Conservation (phyloP, 805 yeast species). For the Wickerhamiella kazuoi region DNA sequence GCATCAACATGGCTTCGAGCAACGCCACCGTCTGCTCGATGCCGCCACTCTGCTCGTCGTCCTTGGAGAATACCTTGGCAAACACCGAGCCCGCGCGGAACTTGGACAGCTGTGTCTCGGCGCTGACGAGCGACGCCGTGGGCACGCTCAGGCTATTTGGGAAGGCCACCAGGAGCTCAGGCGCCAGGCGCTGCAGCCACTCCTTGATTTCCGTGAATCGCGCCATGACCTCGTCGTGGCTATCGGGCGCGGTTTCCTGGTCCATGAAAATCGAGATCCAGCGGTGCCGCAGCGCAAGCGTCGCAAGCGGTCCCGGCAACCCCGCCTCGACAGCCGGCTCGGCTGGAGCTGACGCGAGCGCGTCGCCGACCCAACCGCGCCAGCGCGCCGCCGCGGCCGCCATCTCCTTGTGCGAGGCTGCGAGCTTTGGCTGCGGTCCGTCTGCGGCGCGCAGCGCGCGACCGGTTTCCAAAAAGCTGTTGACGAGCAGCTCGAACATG, state of each 20-base stretch:
- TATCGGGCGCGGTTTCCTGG: constrained; percentile 25
- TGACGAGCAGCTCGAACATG: constrained; percentile 13
- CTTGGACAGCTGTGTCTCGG: constrained; percentile 50
- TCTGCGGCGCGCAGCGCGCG: constrained; percentile 1
- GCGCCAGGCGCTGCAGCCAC: constrained; percentile 4
- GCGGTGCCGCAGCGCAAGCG: constrained; percentile 20
- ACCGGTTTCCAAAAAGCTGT: constrained; percentile 7
- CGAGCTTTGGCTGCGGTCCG: neutral
- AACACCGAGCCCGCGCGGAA: constrained; percentile 52
- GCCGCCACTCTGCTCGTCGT: constrained; percentile 7
- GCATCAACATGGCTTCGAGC: constrained; percentile 22
- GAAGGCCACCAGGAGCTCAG: constrained; percentile 24
- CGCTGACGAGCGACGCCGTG: constrained; percentile 30
- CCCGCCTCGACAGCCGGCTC: neutral
- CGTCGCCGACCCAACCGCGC: neutral
- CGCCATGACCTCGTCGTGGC: constrained; percentile 18
- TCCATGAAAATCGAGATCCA: constrained; percentile 34
- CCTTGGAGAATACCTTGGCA: constrained; percentile 28
- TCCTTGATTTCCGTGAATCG: constrained; percentile 14
- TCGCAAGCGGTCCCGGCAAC: neutral
- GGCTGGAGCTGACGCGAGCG: neutral
- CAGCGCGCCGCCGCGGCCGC: neutral
- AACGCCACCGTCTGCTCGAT: constrained; percentile 7
- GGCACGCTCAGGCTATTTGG: constrained; percentile 48
- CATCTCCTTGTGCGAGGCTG: neutral